phyloP scores from a whole-genome alignment of 2,329 filamentous ascomycete species.

The Nannizziopsis barbatae region DNA sequence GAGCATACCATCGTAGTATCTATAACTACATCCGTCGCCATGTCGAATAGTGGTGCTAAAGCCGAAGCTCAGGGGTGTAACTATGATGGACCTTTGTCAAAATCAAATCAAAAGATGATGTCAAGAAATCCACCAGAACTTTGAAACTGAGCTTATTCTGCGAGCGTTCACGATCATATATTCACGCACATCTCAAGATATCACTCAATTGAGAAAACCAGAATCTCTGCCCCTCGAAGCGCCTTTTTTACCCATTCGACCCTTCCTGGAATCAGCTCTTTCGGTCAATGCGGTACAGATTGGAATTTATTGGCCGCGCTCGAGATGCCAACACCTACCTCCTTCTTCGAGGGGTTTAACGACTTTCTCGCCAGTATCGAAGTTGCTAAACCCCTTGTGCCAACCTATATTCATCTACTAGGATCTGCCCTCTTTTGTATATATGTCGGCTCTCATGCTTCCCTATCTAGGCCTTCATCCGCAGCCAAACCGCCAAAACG shows the following conservation, averaged over 20 bases:
- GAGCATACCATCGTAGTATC: slow-evolving; percentile 68
- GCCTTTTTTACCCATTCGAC: no score
- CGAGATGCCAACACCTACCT: slow-evolving; percentile 18
- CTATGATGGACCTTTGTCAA: no score
- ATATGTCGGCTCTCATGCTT: slow-evolving; percentile 73
- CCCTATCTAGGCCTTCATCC: slow-evolving; percentile 70
- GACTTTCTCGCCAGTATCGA: slow-evolving; percentile 37
- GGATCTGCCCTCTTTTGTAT: slow-evolving; percentile 69
- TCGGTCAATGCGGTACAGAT: no score
- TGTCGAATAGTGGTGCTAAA: slow-evolving; percentile 26
- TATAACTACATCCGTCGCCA: slow-evolving; percentile 68
- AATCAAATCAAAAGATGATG: background rate
- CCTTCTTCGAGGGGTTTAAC: slow-evolving; percentile 31
- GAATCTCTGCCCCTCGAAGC: no score
- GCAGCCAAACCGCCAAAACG: slow-evolving; percentile 51
- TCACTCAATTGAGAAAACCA: no score
- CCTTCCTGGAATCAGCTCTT: no score
- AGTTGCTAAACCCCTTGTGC: slow-evolving; percentile 37
- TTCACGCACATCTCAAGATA: no score
- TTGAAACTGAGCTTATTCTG: background rate
- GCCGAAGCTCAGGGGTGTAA: no score
- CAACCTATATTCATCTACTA: slow-evolving; percentile 51
- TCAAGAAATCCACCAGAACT: background rate
- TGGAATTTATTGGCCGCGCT: background rate
- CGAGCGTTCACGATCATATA: no score